Percentiles rank a stretch among this genome's conserved stretches.
Conservation (phyloP, 345 rosid species). For the Hevea brasiliensis region DNA sequence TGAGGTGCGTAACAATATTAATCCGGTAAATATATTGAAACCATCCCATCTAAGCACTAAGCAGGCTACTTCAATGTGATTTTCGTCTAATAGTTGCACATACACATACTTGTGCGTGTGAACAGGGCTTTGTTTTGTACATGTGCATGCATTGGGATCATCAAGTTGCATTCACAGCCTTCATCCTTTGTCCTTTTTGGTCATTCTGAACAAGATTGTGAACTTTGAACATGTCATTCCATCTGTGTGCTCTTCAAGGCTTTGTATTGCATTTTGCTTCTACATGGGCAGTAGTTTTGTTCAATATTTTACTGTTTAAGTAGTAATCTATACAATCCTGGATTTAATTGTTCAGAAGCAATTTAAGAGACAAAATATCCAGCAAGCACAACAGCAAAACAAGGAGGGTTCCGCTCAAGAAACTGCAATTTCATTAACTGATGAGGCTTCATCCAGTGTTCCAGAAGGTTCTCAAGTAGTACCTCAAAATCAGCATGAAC, state of each 20-base stretch:
- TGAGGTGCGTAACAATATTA: slow-evolving; percentile 55
- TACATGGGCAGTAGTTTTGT: background rate
- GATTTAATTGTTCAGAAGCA: slow-evolving; percentile 65
- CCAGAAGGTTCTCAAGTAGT: slow-evolving; percentile 26
- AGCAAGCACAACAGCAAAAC: slow-evolving; percentile 30
- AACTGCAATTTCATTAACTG: slow-evolving; percentile 24
- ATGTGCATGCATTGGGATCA: too few species aligned
- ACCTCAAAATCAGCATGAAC: slow-evolving; percentile 27
- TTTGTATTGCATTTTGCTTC: background rate
- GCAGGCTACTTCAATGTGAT: background rate
- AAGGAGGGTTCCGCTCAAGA: slow-evolving; percentile 35
- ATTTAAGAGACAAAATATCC: slow-evolving; percentile 54
- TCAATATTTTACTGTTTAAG: background rate
- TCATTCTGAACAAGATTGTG: background rate
- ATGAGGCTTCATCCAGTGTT: slow-evolving; percentile 26
- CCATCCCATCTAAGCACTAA: background rate
- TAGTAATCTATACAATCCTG: background rate
- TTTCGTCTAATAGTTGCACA: too few species aligned
- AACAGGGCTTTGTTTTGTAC: too few species aligned
- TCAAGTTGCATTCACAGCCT: background rate
- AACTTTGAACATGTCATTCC: too few species aligned
- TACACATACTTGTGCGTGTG: too few species aligned
- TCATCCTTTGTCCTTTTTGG: background rate
- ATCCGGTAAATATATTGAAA: background rate
- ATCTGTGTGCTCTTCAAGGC: background rate